Evolutionary conservation across 257 asterid species (phyloP).

Genomic region (Solanum ahanhuiri): DNA sequence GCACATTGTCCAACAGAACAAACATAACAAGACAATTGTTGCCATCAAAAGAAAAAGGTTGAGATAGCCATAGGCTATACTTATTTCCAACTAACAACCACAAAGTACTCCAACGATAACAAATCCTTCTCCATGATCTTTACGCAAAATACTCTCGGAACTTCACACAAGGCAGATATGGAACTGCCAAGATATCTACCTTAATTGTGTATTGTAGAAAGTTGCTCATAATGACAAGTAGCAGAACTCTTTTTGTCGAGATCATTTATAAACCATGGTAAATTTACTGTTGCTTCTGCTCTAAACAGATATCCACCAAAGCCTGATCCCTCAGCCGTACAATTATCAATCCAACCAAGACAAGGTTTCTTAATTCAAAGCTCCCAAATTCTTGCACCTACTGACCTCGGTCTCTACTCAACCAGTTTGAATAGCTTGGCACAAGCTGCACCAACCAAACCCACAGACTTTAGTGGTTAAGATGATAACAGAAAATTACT

Average conservation of each 20-base stretch:
- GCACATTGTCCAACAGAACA: background rate
- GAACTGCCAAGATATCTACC: slow-evolving; percentile 5
- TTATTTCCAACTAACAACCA: slow-evolving; percentile 11
- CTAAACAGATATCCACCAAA: slow-evolving; percentile 28
- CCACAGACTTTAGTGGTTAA: background rate
- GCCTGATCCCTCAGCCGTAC: slow-evolving; percentile 18
- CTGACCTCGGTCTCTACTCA: slow-evolving; percentile 46
- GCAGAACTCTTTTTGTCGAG: slow-evolving; percentile 16
- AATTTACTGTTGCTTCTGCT: slow-evolving; percentile 14
- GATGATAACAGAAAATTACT: background rate
- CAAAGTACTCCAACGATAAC: background rate
- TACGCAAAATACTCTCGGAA: background rate
- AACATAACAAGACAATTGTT: background rate
- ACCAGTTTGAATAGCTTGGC: slow-evolving; percentile 63
- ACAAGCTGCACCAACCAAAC: slow-evolving; percentile 35
- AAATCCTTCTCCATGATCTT: slow-evolving; percentile 3
- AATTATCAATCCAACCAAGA: slow-evolving; percentile 34
- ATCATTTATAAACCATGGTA: slow-evolving; percentile 24
- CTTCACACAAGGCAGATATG: slow-evolving; percentile 5
- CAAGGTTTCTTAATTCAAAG: slow-evolving; percentile 30
- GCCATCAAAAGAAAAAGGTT: background rate
- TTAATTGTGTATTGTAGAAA: background rate
- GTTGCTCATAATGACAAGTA: slow-evolving; percentile 28
- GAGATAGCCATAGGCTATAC: slow-evolving; percentile 7
- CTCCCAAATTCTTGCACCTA: slow-evolving; percentile 35